Conservation (phyloP, 2,329 filamentous ascomycete genomes). For the Ophioceras dolichostomum region DNA sequence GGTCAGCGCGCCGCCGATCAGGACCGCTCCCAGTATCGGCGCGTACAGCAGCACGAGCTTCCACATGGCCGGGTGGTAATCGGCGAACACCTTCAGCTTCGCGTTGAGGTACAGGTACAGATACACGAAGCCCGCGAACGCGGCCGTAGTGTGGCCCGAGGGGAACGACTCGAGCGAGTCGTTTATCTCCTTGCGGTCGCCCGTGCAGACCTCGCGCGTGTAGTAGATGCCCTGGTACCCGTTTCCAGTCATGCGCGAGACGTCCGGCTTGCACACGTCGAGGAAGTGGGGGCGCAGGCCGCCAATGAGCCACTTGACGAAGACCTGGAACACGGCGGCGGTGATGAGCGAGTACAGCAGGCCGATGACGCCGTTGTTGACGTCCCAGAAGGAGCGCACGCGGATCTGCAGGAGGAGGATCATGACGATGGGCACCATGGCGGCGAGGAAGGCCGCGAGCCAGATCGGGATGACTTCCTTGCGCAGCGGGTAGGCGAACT, state of each 20-base stretch:
- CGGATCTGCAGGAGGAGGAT: conserved; percentile 57
- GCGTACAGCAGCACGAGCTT: conserved; percentile 54
- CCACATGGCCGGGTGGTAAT: conserved; percentile 65
- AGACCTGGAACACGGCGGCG: conserved; percentile 65
- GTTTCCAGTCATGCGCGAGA: conserved; percentile 24
- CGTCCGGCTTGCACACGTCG: conserved; percentile 51
- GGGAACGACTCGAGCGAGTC: conserved; percentile 61
- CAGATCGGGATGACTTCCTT: conserved; percentile 62
- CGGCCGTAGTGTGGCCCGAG: conserved; percentile 61
- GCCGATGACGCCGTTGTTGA: conserved; percentile 60
- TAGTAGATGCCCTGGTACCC: conserved; percentile 49
- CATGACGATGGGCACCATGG: conserved; percentile 49
- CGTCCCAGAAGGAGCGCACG: conserved; percentile 55
- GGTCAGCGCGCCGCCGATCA: conserved; percentile 58
- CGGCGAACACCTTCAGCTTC: conserved; percentile 63
- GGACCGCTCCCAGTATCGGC: conserved; percentile 52
- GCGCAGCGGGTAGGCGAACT: conserved; percentile 60
- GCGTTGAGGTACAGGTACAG: conserved; percentile 65
- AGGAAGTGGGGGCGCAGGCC: conserved; percentile 63
- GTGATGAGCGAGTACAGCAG: conserved; percentile 58
- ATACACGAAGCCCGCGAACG: conserved; percentile 60
- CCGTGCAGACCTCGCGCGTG: conserved; percentile 58
- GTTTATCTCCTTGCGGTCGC: conserved; percentile 50
- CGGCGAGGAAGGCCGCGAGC: conserved; percentile 53
- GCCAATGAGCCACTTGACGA: conserved; percentile 64